Base-by-base conservation (phyloP, 2,329 filamentous ascomycete genomes). In the Talaromyces sp. region DNA sequence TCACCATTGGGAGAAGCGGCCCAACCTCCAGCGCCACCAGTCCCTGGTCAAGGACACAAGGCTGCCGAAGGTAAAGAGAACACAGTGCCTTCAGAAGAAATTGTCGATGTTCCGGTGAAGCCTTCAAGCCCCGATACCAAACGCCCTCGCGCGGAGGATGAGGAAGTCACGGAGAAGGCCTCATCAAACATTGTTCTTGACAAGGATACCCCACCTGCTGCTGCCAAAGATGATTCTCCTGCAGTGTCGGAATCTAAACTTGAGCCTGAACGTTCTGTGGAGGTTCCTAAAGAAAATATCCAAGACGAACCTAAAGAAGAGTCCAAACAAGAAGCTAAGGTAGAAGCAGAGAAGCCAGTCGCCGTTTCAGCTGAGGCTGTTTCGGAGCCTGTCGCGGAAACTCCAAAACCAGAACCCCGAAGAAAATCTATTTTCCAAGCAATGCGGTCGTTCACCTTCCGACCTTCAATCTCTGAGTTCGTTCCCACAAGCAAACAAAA, bases 401-500 rank as follows among this genome's bases (percentile, higher is more conserved):
- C 60, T 52, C 24, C 58, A 29, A 75, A 72, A 69, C n/a, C 51
- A 26, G 64, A 66, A 54, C 24, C 68, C n/a, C 29, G 58, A 43
- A 73, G 72, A 69, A 80, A 80, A 65, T 82, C 82, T 65, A 86
- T 86, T 4, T 78, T 93, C 26, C 93, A 90, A 38, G 88, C 89
- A 4, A 82, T 85, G 0, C 85, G 84, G 67, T 82, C 89, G 0
- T 96, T 95, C 70, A 82, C 82, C 59, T 81, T 78, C 66, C 73
- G 76, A 61, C 68, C 74, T 62, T 67, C 68, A 56, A 68, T 72
- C 57, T 61, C 69, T 46, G 65, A 70, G 53, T 71, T 73, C 58
- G 64, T 70, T 29, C 68, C 70, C 17, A 62, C 64, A 27, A 49
- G 62, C 19, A 54, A 64, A 56, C 41, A 59, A 32, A 53, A 27